Conservation (phyloP, 805 yeast species). For the Phaffomyces thermotolerans region DNA sequence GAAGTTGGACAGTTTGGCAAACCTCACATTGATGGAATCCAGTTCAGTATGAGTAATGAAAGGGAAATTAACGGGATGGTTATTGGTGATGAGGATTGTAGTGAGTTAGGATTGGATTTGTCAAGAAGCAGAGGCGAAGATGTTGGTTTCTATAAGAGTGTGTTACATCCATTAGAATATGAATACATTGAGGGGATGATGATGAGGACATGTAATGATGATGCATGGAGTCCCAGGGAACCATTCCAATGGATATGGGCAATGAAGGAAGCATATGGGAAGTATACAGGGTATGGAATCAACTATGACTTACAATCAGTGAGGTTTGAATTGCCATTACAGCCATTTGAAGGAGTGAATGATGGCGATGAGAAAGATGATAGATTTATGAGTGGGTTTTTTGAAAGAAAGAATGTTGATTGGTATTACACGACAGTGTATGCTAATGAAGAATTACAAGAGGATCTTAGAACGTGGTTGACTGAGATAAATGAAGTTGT, state of each 20-base stretch:
- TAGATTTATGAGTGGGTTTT: neutral
- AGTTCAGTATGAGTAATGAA: constrained; percentile 59
- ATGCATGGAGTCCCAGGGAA: neutral
- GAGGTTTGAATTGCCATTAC: constrained; percentile 21
- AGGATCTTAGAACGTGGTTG: neutral
- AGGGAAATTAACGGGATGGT: constrained; percentile 41
- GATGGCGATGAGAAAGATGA: neutral
- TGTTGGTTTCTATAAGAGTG: constrained; percentile 29
- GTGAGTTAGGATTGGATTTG: constrained; percentile 36
- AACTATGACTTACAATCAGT: constrained; percentile 27
- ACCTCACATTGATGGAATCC: constrained; percentile 35
- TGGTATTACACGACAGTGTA: neutral
- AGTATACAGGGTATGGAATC: constrained; percentile 58
- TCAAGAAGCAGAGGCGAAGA: constrained; percentile 30
- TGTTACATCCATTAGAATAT: constrained; percentile 34
- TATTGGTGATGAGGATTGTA: constrained; percentile 25
- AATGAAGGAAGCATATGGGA: constrained; percentile 68
- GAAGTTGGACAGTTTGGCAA: constrained; percentile 44
- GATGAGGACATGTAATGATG: neutral
- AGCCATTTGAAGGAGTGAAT: neutral
- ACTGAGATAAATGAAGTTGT: constrained; percentile 1
- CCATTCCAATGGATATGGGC: constrained; percentile 66
- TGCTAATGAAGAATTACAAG: neutral
- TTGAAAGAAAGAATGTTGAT: neutral
- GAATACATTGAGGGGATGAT: neutral